These are phyloP conservation scores for Emydomyces testavorans DNA, from an alignment of 2,329 filamentous ascomycete species.

Conservation along the genomic window DNA sequence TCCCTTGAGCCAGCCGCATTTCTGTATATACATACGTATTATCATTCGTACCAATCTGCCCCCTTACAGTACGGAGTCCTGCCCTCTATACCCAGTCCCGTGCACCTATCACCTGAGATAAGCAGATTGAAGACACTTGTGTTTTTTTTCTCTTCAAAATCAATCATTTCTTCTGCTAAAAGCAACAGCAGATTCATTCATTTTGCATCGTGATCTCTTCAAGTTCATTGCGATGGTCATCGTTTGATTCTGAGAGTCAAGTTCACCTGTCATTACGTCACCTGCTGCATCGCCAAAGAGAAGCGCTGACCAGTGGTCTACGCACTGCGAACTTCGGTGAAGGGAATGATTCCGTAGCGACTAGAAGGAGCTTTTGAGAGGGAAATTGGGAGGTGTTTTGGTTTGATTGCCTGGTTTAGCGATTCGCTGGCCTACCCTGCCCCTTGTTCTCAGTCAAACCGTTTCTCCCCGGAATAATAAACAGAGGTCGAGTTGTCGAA, in stretches of 20 bases:
- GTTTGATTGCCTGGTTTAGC: background rate
- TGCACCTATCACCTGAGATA: slow-evolving; percentile 7
- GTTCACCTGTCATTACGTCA: slow-evolving; percentile 3
- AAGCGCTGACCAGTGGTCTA: background rate
- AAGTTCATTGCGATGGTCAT: background rate
- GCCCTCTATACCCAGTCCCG: background rate
- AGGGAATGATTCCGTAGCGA: background rate
- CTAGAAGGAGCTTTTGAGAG: background rate
- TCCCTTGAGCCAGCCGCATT: no score
- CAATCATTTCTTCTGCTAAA: background rate
- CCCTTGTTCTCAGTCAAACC: no score
- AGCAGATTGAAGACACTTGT: background rate
- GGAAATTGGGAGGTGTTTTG: background rate
- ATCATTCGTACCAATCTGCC: no score
- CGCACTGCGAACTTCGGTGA: background rate
- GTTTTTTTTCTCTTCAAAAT: background rate
- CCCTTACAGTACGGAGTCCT: no score
- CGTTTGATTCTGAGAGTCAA: background rate
- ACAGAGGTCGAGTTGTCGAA: background rate
- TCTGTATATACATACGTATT: no score
- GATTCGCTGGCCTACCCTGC: background rate
- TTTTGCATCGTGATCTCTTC: slow-evolving; percentile 6
- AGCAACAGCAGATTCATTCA: background rate
- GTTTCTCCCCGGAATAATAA: background rate
- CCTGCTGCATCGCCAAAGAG: background rate